Percentiles rank a stretch among this genome's conserved stretches.
These are phyloP conservation scores for Raphanus sativus DNA, from an alignment of 345 rosid genomes.

Conservation along the genomic window DNA sequence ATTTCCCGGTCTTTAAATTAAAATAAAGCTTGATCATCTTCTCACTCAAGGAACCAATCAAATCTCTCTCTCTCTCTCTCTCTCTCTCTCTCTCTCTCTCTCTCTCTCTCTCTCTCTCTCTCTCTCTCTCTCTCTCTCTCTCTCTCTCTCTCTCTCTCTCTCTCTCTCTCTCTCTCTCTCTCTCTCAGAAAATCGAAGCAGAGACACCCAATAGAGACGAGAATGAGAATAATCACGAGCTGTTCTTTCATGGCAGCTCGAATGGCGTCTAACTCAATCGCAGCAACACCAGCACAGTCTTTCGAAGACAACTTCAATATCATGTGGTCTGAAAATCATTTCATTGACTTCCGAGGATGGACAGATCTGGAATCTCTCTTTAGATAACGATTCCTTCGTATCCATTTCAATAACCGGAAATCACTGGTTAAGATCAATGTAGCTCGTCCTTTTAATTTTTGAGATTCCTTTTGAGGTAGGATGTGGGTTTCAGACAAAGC, in stretches of 20 bases:
- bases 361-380: slow-evolving; percentile 88
- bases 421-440: background rate
- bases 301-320: slow-evolving; percentile 84
- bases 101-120: no score
- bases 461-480: slow-evolving; percentile 43
- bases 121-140: no score
- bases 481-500: slow-evolving; percentile 93
- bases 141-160: no score
- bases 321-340: slow-evolving; percentile 92
- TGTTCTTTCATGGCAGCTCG: slow-evolving; percentile 45
- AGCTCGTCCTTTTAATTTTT: background rate
- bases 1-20: background rate
- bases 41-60: slow-evolving; percentile 26
- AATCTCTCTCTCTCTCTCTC: slow-evolving; percentile 29
- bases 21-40: slow-evolving; percentile 20
- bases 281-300: slow-evolving; percentile 48
- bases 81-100: no score
- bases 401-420: background rate
- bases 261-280: slow-evolving; percentile 37
- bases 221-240: slow-evolving; percentile 39
- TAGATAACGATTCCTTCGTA: slow-evolving; percentile 71
- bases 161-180: no score
- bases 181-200: slow-evolving; percentile 23
- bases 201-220: slow-evolving; percentile 34
- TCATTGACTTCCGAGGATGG: slow-evolving; percentile 92